Percentiles rank a stretch among this genome's conserved stretches.
phyloP scores from a whole-genome alignment of 225 moss, liverwort and hornwort species.

The Takakia lepidozioides region DNA sequence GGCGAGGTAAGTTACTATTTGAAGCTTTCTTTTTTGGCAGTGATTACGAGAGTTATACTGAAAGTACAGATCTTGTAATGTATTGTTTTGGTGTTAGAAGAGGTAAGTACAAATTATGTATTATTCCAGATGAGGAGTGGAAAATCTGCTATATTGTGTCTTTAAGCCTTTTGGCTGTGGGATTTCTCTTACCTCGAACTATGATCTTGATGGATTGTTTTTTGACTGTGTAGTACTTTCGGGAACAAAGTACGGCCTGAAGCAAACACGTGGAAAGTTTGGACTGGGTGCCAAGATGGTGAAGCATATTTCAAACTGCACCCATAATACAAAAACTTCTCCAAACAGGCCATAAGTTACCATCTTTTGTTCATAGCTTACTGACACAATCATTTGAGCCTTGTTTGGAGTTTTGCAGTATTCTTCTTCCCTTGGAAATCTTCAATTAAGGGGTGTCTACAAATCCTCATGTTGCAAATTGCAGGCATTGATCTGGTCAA shows the following conservation, averaged over 20 bases:
- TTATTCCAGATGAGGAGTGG: neutral
- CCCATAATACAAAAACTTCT: too few relatives aligned
- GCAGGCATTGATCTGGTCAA: slow-evolving; percentile 97
- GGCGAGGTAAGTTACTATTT: slow-evolving; percentile 53
- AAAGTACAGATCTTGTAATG: neutral
- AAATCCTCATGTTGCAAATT: too few relatives aligned
- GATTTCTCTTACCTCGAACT: neutral
- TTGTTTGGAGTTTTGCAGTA: too few relatives aligned
- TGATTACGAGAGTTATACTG: neutral
- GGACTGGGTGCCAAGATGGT: slow-evolving; percentile 99
- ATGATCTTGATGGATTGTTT: neutral
- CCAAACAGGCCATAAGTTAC: too few relatives aligned
- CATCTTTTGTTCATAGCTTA: too few relatives aligned
- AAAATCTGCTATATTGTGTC: too few relatives aligned
- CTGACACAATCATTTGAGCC: too few relatives aligned
- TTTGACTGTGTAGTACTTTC: slow-evolving; percentile 60
- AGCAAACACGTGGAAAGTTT: slow-evolving; percentile 97
- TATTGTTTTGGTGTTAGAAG: neutral
- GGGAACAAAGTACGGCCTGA: slow-evolving; percentile 94
- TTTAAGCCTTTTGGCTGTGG: neutral
- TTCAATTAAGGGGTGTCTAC: too few relatives aligned
- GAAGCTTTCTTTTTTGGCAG: too few relatives aligned
- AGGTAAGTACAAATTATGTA: too few relatives aligned
- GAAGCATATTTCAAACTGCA: slow-evolving; percentile 9
- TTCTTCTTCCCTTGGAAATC: neutral